Base-by-base conservation (phyloP, 1,139 yeast genomes). In the Hanseniaspora sp. region DNA sequence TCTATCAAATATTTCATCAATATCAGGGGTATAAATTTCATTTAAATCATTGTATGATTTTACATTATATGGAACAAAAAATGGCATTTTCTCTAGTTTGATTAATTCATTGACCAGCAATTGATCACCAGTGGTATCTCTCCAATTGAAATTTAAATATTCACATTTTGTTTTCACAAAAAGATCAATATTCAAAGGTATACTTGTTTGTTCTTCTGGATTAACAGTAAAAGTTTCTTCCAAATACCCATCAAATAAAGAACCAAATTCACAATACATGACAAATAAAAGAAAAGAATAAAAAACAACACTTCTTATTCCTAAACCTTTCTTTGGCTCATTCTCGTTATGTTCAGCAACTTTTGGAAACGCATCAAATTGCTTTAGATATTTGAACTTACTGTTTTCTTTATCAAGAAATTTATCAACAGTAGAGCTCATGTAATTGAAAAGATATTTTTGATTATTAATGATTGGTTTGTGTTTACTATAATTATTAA, bases 231-330 rank as follows among this genome's bases (percentile, higher is more conserved):
- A 92, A 62, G 83, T 86, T 60, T 83, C 86, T 61, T 82, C 88
- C 17, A 85, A 79, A 59, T 77, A 77, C 3, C 96, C 97, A 45
- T 95, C 95, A 56, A 90, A 72, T 65, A 75, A 86, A 8, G 86
- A 84, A 8, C 96, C 95, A 47, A 88, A 69, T 65, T 88, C 95
- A n/a, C 86, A 78, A 87, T 95, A 88, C 13, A 86, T 67, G 46
- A 90, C 71, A 63, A 87, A 78, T 15, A 87, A 63, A 30, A 83
- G 77, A 54, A 79, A 74, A 31, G 84, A 61, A 28, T 76, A 73
- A 29, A 51, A 54, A n/a, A 54, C 30, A 28, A 48, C 46, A 3
- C 43, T 46, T 49, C 52, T 49, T 7, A 54, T 33, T 23, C 48
- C 53, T 18, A 48, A 33, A 2, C 54, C 54, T 35, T 49, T 46